Conservation (phyloP, 108 stramenopile species). For the Nitzschia palea region DNA sequence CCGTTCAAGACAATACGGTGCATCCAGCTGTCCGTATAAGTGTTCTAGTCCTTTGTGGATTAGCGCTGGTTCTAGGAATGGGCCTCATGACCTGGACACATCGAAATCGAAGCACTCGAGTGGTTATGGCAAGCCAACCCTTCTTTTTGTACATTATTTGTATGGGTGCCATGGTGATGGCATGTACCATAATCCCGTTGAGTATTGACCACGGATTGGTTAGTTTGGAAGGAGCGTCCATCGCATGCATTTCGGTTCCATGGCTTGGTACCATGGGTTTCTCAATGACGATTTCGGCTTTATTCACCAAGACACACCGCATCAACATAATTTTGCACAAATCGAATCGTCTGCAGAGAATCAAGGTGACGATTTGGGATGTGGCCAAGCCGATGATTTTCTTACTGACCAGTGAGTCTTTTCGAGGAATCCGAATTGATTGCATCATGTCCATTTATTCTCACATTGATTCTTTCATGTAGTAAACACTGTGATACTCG, state of each 20-base stretch:
- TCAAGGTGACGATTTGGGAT: constrained; percentile 33
- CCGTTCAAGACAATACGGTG: not conserved
- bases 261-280: constrained; percentile 16
- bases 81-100: constrained; percentile 33
- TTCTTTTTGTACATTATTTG: constrained; percentile 44
- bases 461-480: not conserved
- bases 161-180: constrained; percentile 44
- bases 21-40: not conserved
- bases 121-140: constrained; percentile 42
- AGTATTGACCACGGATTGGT: constrained; percentile 22
- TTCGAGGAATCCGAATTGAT: not conserved
- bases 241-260: not conserved
- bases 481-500: constrained; percentile 25
- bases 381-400: constrained; percentile 36
- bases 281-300: constrained; percentile 22
- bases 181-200: constrained; percentile 15
- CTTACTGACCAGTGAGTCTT: not conserved
- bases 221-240: not conserved
- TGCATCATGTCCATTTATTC: not conserved
- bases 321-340: constrained; percentile 23
- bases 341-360: constrained; percentile 7
- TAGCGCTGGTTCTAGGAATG: constrained; percentile 12
- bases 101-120: not conserved
- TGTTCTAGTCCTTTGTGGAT: not conserved
- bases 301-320: constrained; percentile 52